phyloP scores from a whole-genome alignment of 352 stramenopile species.

The Phytophthora citrophthora region DNA sequence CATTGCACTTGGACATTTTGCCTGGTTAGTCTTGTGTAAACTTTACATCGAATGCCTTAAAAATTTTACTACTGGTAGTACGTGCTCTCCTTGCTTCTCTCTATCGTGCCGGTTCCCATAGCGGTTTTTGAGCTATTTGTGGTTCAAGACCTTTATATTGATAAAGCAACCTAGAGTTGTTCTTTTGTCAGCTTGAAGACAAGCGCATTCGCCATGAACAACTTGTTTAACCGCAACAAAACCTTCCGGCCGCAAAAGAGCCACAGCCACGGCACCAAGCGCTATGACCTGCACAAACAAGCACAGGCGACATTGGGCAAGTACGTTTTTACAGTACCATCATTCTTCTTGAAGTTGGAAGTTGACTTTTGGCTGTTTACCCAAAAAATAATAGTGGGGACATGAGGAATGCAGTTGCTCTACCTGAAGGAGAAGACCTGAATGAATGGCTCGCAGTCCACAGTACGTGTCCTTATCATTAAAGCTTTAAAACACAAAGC shows the following conservation, averaged over 20 bases:
- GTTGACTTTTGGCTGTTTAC: slow-evolving; percentile 3
- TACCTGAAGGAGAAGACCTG: slow-evolving; percentile 82
- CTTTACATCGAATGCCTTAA: too few relatives aligned
- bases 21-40: too few relatives aligned
- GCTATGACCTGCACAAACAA: slow-evolving; percentile 84
- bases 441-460: slow-evolving; percentile 95
- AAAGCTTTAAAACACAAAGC: too few relatives aligned
- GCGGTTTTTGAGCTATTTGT: slow-evolving; percentile 22
- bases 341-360: slow-evolving; percentile 22
- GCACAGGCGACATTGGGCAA: slow-evolving; percentile 84
- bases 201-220: slow-evolving; percentile 48
- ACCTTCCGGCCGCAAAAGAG: slow-evolving; percentile 90
- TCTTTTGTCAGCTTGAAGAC: slow-evolving; percentile 11
- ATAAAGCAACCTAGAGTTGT: not conserved
- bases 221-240: slow-evolving; percentile 83
- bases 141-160: too few relatives aligned
- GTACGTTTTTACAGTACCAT: slow-evolving; percentile 40
- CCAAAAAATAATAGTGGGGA: slow-evolving; percentile 51
- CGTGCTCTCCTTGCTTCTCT: too few relatives aligned
- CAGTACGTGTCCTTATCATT: slow-evolving; percentile 45
- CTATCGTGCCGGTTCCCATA: not conserved
- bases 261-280: slow-evolving; percentile 82
- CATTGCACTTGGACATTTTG: too few relatives aligned
- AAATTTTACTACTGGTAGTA: too few relatives aligned
- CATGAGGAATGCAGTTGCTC: slow-evolving; percentile 63